Evolutionary conservation across 306 rosid genomes (phyloP).

Genomic region (Mimosa bimucronata): DNA sequence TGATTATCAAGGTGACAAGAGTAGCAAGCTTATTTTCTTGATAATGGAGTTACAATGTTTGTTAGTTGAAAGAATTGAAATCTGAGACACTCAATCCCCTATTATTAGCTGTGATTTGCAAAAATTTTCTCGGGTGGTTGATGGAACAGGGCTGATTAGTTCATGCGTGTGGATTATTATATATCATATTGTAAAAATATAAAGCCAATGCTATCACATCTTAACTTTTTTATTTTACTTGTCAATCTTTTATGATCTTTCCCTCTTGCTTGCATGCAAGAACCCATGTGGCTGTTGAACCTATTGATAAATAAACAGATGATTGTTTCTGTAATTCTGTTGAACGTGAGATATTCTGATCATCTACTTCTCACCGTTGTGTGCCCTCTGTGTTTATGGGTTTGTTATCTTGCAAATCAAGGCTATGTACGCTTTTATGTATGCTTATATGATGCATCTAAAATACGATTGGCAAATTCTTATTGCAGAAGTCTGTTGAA

Average conservation of each 20-base stretch:
- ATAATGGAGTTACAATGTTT: too few species aligned
- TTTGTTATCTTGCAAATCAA: neutral
- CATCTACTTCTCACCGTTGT: conserved; percentile 27
- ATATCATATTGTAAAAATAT: conserved; percentile 8
- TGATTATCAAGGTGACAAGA: too few species aligned
- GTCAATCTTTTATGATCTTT: conserved; percentile 23
- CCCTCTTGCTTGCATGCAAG: conserved; percentile 3
- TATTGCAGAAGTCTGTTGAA: conserved; percentile 60
- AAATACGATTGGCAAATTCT: conserved; percentile 38
- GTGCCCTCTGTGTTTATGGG: neutral
- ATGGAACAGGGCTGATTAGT: neutral
- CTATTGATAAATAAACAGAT: neutral
- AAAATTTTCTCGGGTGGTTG: neutral
- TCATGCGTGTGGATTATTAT: neutral
- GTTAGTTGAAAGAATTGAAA: neutral
- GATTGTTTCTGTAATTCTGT: conserved; percentile 28
- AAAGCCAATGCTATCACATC: neutral
- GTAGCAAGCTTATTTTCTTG: too few species aligned
- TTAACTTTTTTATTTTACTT: conserved; percentile 22
- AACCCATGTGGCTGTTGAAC: conserved; percentile 18
- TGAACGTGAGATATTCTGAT: conserved; percentile 20
- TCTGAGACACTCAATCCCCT: neutral
- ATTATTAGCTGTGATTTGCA: neutral
- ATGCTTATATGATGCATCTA: neutral
- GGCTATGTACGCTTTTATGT: conserved; percentile 25